Evolutionary conservation across 2,329 filamentous ascomycete genomes (phyloP), one percentile per base, ranked within the genome.

Genomic region (Penicillium sp.): DNA sequence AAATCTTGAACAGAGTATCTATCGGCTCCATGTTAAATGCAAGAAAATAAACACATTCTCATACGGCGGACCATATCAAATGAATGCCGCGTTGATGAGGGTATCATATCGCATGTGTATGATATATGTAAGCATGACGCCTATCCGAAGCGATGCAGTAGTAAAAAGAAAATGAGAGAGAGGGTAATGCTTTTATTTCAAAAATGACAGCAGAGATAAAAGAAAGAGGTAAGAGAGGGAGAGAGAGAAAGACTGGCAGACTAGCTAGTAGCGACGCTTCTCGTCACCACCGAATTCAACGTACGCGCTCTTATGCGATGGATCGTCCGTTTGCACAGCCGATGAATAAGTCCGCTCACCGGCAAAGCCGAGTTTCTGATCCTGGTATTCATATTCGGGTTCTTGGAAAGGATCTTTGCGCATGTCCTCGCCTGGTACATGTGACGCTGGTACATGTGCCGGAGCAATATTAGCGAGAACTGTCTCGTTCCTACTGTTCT

Each of bases 341-440:
- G 65, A 47, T 8, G 64, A 64, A 53, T 68, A 70, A 16, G 67
- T 65, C 54, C 72, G 65, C 47, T 74, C 71, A 0, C 74, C 74
- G 1, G 71, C 73, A 60, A 74, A 77, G 1, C 74, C 76, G 35
- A 74, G 46, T 58, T 78, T 78, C 61, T 76, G 71, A 56, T 75
- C 71, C 8, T 70, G 63, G 59, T 70, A 74, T 43, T 67, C 61
- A 1, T 65, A 62, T 40, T 66, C 64, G 45, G 56, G 55, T 26
- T 45, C 38, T 16, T 24, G 40, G 38, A 52, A 52, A 33, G 50
- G 50, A 38, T 52, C 50, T 26, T 52, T 26, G 23, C 23, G 35
- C 8, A 38, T 38, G 9, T 26, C 16, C 28, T 42, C 35, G 24
- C 21, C 42, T 23, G 49, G 23, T 14, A 43, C n/a, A 6, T 23